Evolutionary conservation across 1,284 basidiomycete genomes (phyloP), one percentile per base, ranked within the genome.

Genomic region (Meira nashicola): DNA sequence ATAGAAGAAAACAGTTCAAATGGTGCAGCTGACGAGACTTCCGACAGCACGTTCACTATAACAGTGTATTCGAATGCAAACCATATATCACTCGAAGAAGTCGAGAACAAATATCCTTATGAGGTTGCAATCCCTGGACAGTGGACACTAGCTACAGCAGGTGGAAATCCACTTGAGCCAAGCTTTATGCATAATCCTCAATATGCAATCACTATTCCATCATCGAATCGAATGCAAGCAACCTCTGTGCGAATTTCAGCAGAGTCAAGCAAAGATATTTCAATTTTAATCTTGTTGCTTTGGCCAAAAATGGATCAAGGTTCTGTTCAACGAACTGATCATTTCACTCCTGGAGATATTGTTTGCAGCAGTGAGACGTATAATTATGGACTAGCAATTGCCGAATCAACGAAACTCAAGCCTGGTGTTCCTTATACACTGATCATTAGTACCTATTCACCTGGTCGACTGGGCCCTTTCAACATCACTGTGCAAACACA

Each of bases 181-280:
- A 87, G 87, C 0, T 95, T 90, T 79, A 88, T 93, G 85, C 80
- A 84, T 59, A 97, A 97, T 73, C 93, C 93, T 0, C 92, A 96
- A 74, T 96, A 89, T 77, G 82, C 83, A 51, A 79, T 96, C 3
- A 81, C 78, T 2, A 79, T 93, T 12, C 79, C 82, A 57, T 78
- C 83, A 0, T 33, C 28, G 8, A 8, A 8, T 33, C 4, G 4
- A 33, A 33, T 33, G 28, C 73, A 78, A 7, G 75, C 44, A 1
- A 54, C 39, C 59, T 55, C 5, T 39, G 52, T 59, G 54, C 37
- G 39, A 0, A 63, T 67, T 53, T 68, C 62, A 10, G 61, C 73
- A 48, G 85, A 83, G 66, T 80, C 82, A 0, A 76, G 78, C 7
- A 71, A 87, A 12, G 85, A 87, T 15, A 77, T 88, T 2, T 87